These are phyloP conservation scores for Salvia rosmarinus DNA, from an alignment of 257 asterid species.

Conservation along the genomic window DNA sequence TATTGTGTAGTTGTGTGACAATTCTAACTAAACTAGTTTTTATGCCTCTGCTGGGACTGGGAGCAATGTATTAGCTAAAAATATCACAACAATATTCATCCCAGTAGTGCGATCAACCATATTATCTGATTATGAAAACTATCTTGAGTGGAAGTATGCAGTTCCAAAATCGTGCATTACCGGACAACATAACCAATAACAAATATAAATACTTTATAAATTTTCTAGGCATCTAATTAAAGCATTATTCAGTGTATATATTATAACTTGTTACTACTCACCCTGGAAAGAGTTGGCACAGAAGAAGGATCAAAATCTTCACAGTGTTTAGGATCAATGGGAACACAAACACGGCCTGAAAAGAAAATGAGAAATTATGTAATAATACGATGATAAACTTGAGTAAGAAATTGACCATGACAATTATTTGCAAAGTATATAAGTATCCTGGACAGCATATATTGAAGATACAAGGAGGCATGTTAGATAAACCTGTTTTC, in stretches of 20 bases:
- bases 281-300: slow-evolving; percentile 88
- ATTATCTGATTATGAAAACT: neutral
- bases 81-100: neutral
- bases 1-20: neutral
- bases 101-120: neutral
- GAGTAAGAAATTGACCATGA: slow-evolving; percentile 18
- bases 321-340: slow-evolving; percentile 80
- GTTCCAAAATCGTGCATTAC: neutral
- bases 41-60: neutral
- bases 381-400: neutral
- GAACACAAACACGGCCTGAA: slow-evolving; percentile 89
- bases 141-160: slow-evolving; percentile 6
- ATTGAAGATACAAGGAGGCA: slow-evolving; percentile 19
- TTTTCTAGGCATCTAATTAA: neutral
- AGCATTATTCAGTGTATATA: neutral
- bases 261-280: slow-evolving; percentile 33
- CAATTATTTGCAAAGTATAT: neutral
- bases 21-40: neutral
- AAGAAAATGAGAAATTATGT: slow-evolving; percentile 14
- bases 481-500: slow-evolving; percentile 64
- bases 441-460: slow-evolving; percentile 1
- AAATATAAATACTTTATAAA: neutral
- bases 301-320: slow-evolving; percentile 83
- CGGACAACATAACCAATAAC: neutral
- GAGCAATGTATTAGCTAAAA: neutral